phyloP scores from a whole-genome alignment of 2,329 filamentous ascomycete genomes.

The Atkinsonella hypoxylon region DNA sequence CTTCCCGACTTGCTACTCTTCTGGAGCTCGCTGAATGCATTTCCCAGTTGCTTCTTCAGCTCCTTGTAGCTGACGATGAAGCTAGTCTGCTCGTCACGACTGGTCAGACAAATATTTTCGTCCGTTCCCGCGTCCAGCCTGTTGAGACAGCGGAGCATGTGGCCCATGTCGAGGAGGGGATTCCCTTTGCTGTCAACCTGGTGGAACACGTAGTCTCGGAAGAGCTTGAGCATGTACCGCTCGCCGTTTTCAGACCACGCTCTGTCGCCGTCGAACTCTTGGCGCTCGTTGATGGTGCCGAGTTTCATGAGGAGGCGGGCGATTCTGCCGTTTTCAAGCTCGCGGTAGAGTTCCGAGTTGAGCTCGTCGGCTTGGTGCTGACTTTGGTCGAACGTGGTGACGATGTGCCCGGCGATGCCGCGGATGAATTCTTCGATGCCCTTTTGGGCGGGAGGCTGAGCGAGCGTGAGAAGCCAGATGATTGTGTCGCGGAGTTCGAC shows the following conservation, averaged over 20 bases:
- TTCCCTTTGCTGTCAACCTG: conserved; percentile 79
- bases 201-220: conserved; percentile 95
- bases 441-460: conserved; percentile 45
- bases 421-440: conserved; percentile 68
- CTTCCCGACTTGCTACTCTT: conserved; percentile 30
- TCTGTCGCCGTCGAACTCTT: conserved; percentile 65
- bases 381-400: conserved; percentile 62
- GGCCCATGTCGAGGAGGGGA: conserved; percentile 74
- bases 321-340: conserved; percentile 81
- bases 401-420: conserved; percentile 66
- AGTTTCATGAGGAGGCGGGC: conserved; percentile 73
- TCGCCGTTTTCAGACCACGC: conserved; percentile 89
- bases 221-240: conserved; percentile 84
- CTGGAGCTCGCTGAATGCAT: conserved; percentile 46
- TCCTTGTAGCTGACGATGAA: conserved; percentile 88
- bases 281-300: conserved; percentile 78
- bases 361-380: conserved; percentile 72
- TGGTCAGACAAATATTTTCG: conserved; percentile 75
- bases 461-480: conserved; percentile 65
- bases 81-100: conserved; percentile 79
- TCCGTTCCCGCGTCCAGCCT: conserved; percentile 85
- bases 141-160: conserved; percentile 78
- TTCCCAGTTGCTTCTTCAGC: conserved; percentile 53
- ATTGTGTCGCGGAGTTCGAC: conserved; percentile 68
- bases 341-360: conserved; percentile 58